A percentile compares a stretch with the other conserved stretches of the same genome.
These are phyloP conservation scores for Podospora bellae-mahoneyi DNA, from an alignment of 495 filamentous ascomycete species.

Conservation along the genomic window DNA sequence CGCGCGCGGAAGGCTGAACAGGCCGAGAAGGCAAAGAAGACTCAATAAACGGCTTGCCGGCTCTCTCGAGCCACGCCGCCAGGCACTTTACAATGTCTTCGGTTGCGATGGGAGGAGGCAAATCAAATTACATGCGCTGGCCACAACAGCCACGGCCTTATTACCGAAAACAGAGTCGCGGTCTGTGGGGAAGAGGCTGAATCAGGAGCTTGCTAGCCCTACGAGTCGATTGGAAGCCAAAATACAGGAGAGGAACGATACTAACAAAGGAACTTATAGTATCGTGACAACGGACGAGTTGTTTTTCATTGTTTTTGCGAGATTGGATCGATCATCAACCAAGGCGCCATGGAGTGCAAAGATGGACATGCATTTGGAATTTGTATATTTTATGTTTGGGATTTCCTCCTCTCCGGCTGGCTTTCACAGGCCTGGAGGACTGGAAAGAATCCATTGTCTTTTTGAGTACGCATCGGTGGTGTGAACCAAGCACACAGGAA, in stretches of 20 bases:
- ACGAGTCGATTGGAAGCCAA: neutral
- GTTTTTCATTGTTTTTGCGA: neutral
- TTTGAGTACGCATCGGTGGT: neutral
- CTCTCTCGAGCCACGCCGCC: neutral
- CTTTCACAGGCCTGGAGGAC: neutral
- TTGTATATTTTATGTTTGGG: neutral
- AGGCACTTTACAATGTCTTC: neutral
- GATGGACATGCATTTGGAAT: neutral
- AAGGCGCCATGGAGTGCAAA: neutral
- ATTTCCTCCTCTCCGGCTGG: neutral
- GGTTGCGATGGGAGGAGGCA: neutral
- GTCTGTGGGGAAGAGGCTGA: neutral
- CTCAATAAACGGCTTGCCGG: conserved; percentile 8
- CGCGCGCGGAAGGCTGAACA: conserved; percentile 39
- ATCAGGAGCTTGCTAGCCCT: neutral
- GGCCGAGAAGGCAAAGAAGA: conserved; percentile 24
- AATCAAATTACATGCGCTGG: neutral
- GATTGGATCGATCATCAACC: neutral
- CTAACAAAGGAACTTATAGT: neutral
- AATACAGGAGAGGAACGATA: neutral
- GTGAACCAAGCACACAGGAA: neutral
- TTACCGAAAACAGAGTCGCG: neutral
- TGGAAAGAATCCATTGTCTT: neutral
- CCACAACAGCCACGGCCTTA: neutral
- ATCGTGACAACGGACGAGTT: neutral